These are phyloP conservation scores for button mushroom (Agaricus bisporus) DNA, from an alignment of 768 basidiomycete genomes.

Conservation along the genomic window DNA sequence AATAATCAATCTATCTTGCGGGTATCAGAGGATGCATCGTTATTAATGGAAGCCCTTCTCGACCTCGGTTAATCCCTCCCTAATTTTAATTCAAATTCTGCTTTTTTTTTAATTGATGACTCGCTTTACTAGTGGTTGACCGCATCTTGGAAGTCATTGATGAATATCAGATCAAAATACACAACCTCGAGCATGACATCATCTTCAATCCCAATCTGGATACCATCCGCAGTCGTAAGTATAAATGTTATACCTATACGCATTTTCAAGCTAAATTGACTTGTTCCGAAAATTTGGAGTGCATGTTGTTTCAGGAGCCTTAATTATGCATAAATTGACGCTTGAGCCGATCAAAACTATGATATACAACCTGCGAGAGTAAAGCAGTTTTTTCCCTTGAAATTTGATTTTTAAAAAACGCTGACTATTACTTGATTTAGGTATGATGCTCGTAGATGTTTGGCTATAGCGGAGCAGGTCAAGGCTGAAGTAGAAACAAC, in stretches of 20 bases:
- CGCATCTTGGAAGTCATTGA: conserved; percentile 59
- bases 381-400: background rate
- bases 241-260: background rate
- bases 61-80: conserved; percentile 32
- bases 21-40: conserved; percentile 52
- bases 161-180: conserved; percentile 56
- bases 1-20: conserved; percentile 56
- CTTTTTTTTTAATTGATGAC: background rate
- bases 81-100: background rate
- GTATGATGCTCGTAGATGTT: conserved; percentile 48
- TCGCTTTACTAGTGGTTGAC: conserved; percentile 52
- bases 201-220: conserved; percentile 53
- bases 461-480: conserved; percentile 20
- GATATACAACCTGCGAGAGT: conserved; percentile 52
- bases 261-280: background rate
- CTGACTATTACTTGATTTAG: background rate
- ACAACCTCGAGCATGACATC: conserved; percentile 50
- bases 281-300: conserved; percentile 30
- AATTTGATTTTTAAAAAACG: background rate
- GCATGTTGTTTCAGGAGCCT: conserved; percentile 68
- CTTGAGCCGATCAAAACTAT: conserved; percentile 64
- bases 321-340: conserved; percentile 66
- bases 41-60: conserved; percentile 57
- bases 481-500: conserved; percentile 8
- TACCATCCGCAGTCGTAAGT: conserved; percentile 51